Evolutionary conservation across 257 asterid genomes (phyloP), one percentile per base, ranked within the genome.

Genomic region (Gardenia jasminoides): DNA sequence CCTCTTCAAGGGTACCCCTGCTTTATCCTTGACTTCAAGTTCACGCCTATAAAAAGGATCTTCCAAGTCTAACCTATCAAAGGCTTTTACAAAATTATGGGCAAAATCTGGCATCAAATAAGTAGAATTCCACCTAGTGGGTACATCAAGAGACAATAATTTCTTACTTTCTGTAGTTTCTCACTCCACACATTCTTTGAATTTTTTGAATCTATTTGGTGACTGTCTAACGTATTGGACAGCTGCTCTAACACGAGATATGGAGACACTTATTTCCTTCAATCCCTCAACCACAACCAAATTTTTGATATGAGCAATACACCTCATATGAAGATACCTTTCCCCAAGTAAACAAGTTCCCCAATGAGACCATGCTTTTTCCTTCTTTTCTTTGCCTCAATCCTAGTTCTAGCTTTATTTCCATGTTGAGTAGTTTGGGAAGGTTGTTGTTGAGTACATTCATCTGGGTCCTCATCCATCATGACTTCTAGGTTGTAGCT

Each of bases 221-320:
- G 39, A 80, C 52, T 76, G 75, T 31, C 39, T 75, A 33, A 74
- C 69, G 52, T 67, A 52, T 59, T 20, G 52, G 2, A 74, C 48
- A 26, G 19, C 10, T 16, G 15, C 15, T 17, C 79, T 80, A 28
- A 74, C 76, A 54, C 30, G 28, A 6, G 26, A 19, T 30, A 74
- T 19, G 8, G 36, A 48, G 28, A 33, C 28, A 41, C 20, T 33
- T 17, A 74, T 41, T 7, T 31, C 56, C 41, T 69, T 76, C 72
- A 80, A 28, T 0, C 54, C 76, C 47, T 75, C 76, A 8, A 8
- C 16, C 7, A 68, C 72, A 48, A 69, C 30, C 58, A 80, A 61
- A 75, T 80, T 74, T 2, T 74, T 41, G 12, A 80, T 67, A 33
- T 70, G 72, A 12, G 80, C 48, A 46, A 58, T 50, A 54, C 73